Percentiles rank a stretch among this genome's conserved stretches.
Conservation (phyloP, 2,329 filamentous ascomycete species). For the Penicillium fuscoglaucum region DNA sequence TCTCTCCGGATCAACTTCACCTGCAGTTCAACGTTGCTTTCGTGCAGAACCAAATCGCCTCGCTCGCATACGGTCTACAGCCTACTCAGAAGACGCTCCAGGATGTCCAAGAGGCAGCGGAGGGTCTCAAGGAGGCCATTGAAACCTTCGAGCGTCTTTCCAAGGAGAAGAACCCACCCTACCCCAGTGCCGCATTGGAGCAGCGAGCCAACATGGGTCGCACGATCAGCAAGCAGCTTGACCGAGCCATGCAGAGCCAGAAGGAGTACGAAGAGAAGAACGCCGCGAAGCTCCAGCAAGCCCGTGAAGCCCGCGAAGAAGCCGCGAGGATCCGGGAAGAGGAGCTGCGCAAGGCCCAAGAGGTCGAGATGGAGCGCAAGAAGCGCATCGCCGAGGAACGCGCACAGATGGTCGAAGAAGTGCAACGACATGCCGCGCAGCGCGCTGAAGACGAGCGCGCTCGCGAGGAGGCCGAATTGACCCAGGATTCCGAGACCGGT, state of each 20-base stretch:
- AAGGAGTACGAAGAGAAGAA: slow-evolving; percentile 92
- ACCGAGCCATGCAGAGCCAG: slow-evolving; percentile 79
- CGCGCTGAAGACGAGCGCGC: slow-evolving; percentile 69
- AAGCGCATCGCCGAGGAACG: slow-evolving; percentile 85
- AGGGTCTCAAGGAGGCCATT: slow-evolving; percentile 84
- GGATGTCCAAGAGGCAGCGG: slow-evolving; percentile 77
- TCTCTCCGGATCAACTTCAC: slow-evolving; percentile 80
- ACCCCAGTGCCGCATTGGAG: slow-evolving; percentile 86
- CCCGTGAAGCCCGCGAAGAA: slow-evolving; percentile 75
- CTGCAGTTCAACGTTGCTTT: slow-evolving; percentile 98
- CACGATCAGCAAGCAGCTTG: slow-evolving; percentile 88
- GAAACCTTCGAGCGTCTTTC: slow-evolving; percentile 63
- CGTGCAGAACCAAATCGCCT: slow-evolving; percentile 91
- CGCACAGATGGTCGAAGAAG: slow-evolving; percentile 72
- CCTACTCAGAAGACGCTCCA: slow-evolving; percentile 75
- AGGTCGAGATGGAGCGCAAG: slow-evolving; percentile 70
- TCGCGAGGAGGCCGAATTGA: slow-evolving; percentile 73
- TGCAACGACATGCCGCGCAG: slow-evolving; percentile 70
- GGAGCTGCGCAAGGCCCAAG: slow-evolving; percentile 65
- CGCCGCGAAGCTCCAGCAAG: slow-evolving; percentile 79
- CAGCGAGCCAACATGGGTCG: slow-evolving; percentile 97
- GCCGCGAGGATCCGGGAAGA: slow-evolving; percentile 79
- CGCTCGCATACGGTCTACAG: slow-evolving; percentile 70
- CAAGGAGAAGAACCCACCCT: slow-evolving; percentile 69
- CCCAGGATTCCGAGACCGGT: slow-evolving; percentile 77